These are phyloP conservation scores for Friedmanniomyces endolithicus DNA, from an alignment of 495 filamentous ascomycete genomes.

Conservation along the genomic window DNA sequence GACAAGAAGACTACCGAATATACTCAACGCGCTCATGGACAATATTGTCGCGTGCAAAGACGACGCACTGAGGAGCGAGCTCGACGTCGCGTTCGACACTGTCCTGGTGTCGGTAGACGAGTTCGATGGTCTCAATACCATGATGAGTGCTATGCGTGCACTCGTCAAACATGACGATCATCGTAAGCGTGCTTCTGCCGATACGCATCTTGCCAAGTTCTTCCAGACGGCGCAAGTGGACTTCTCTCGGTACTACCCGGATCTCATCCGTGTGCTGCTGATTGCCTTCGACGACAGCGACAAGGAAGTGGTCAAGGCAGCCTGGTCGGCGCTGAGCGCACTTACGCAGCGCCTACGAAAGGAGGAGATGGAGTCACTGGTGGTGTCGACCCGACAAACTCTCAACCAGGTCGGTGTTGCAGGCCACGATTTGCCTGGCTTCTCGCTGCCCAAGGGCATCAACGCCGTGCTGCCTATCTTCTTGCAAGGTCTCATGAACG, in stretches of 20 bases:
- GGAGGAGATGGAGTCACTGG: conserved; percentile 96
- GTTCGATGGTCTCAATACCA: conserved; percentile 84
- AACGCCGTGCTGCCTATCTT: conserved; percentile 94
- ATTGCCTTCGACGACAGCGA: conserved; percentile 87
- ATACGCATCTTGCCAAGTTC: conserved; percentile 74
- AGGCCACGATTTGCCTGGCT: conserved; percentile 74
- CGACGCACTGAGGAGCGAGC: conserved; percentile 56
- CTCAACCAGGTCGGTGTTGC: conserved; percentile 78
- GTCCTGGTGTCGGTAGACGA: conserved; percentile 90
- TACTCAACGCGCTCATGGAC: conserved; percentile 88
- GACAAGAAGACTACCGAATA: conserved; percentile 74
- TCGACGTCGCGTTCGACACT: conserved; percentile 69
- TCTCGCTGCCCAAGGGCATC: conserved; percentile 91
- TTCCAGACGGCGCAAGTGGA: conserved; percentile 71
- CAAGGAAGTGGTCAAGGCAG: conserved; percentile 72
- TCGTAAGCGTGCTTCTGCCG: conserved; percentile 61
- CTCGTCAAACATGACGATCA: conserved; percentile 90
- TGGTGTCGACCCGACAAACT: conserved; percentile 69
- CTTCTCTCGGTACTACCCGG: conserved; percentile 86
- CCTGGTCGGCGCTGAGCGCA: conserved; percentile 79
- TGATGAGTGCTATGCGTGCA: conserved; percentile 81
- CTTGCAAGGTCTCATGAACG: conserved; percentile 94
- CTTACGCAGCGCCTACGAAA: conserved; percentile 83
- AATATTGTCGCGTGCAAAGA: conserved; percentile 71
- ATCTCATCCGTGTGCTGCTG: conserved; percentile 76